Base-by-base conservation (phyloP, 1,284 basidiomycete genomes). In the Leucoagaricus sp. region DNA sequence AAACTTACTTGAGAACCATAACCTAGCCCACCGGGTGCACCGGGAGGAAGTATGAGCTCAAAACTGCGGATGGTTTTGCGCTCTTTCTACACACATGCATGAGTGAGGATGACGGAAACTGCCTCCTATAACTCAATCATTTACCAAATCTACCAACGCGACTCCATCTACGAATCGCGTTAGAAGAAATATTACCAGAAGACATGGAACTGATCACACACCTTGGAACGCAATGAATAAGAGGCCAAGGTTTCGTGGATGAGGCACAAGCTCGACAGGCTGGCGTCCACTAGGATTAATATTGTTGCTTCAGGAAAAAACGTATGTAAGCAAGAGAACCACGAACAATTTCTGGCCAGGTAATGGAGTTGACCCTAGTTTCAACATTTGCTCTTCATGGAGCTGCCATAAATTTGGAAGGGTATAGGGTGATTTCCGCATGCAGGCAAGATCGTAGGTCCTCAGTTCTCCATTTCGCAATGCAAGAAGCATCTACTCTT, bases 171-270 rank as follows among this genome's bases (percentile, higher is more conserved):
- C 10, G 17, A n/a, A n/a, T n/a, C n/a, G n/a, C n/a, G n/a, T n/a
- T n/a, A n/a, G n/a, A n/a, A 10, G 36, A 12, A 38, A 19, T 44
- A 45, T 40, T 47, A 38, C 25, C 36, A 29, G 21, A 54, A 23
- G 19, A 9, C 34, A 48, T 53, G 40, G n/a, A 21, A 21, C 38
- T 23, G 5, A 23, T 5, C 41, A 56, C 73, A 61, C 65, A 83
- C 90, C 91, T 75, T 87, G 85, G 70, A 94, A 96, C 1, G 86
- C 92, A 25, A 96, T 76, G 49, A 96, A 86, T 7, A 96, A 64
- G 17, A 89, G 76, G 67, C 93, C 92, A 40, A 96, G 70, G 66
- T 96, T 86, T 55, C 91, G 78, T 1, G 94, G 94, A 70, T 95
- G 92, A 17, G 85, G 73, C 4, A 87, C 78, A 13, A 86, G 68